phyloP scores from a whole-genome alignment of 257 asterid genomes.

The Solanum chiquidenum region DNA sequence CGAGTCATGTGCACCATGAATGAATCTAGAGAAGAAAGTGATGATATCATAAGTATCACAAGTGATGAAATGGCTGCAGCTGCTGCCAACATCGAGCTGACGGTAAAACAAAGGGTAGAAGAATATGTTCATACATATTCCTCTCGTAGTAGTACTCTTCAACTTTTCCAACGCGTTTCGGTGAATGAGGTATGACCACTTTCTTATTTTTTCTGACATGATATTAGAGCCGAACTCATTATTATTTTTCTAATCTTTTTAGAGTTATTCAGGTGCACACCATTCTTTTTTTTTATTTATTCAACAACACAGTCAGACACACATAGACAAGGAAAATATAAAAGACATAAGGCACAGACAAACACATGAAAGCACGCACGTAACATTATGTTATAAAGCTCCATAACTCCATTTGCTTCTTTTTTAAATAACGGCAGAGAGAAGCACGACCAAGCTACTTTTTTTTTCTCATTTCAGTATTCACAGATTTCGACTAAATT shows the following conservation, averaged over 20 bases:
- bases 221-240: not conserved
- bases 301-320: not conserved
- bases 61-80: not conserved
- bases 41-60: not conserved
- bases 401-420: not conserved
- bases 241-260: not conserved
- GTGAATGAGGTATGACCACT: not conserved
- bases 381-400: not conserved
- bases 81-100: not conserved
- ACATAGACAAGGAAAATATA: not conserved
- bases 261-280: not conserved
- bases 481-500: not conserved
- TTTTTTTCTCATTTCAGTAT: not conserved
- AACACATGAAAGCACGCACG: not conserved
- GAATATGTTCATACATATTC: not conserved
- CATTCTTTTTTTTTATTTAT: not conserved
- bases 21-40: slow-evolving; percentile 2
- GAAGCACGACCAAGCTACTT: not conserved
- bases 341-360: not conserved
- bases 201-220: not conserved
- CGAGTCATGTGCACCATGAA: not conserved
- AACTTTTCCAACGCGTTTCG: not conserved
- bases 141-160: not conserved
- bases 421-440: not conserved
- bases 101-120: not conserved